Evolutionary conservation across 345 rosid genomes (phyloP), one percentile per base, ranked within the genome.

Genomic region (Hypericum androsaemum): DNA sequence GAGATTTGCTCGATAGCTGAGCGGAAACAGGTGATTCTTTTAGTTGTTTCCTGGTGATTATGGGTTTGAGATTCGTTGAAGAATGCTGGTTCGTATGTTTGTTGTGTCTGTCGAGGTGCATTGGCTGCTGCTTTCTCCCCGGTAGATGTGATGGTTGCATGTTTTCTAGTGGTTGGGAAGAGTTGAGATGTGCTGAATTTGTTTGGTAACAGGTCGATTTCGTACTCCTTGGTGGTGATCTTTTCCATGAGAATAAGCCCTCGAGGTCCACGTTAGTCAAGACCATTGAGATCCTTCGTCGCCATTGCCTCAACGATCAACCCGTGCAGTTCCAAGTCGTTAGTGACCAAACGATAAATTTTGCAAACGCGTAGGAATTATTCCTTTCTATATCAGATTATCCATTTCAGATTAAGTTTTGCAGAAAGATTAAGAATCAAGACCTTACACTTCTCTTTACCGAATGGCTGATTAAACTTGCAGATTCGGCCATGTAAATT

Each of bases 401-500:
- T 54, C 40, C 39, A 41, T 42, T 56, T 49, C 17, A 15, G 38
- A 4, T 22, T 22, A 22, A 1, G 32, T n/a, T n/a, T n/a, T n/a
- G n/a, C n/a, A n/a, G n/a, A n/a, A n/a, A n/a, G n/a, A 4, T 22
- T 22, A 22, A 1, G 32, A 22, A 22, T 1, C 32, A 22, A 22
- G 32, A 22, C 32, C 32, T 22, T 22, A n/a, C n/a, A n/a, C n/a
- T n/a, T n/a, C 2, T 22, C 32, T 22, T 22, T 22, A 22, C 32
- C 4, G 1, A 22, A 22, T 1, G 32, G 32, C 32, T 22, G 32
- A 22, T 22, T 22, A 22, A 22, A 22, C 32, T 22, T 22, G 32
- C 89, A 87, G 98, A 70, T 90, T 87, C 70, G 96, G 96, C 46
- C 98, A 90, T 67, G 98, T 90, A 58, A 90, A 90, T 74, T 90